A percentile compares a stretch with the other conserved stretches of the same genome.
phyloP scores from a whole-genome alignment of 306 rosid species.

The Amphicarpaea edgeworthii region DNA sequence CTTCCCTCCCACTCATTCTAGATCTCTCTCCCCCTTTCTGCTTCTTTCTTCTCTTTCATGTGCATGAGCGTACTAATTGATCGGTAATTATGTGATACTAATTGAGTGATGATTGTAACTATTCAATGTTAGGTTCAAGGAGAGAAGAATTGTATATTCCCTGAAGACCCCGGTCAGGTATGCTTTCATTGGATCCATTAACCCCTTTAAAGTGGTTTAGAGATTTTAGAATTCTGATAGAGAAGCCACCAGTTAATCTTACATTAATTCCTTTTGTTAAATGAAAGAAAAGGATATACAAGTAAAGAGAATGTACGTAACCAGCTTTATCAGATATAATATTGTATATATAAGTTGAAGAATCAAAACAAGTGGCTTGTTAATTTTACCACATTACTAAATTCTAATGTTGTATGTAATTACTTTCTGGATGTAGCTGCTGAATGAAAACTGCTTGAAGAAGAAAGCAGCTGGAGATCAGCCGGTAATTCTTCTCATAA shows the following conservation, averaged over 20 bases:
- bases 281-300: conserved; percentile 29
- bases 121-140: conserved; percentile 76
- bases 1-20: neutral
- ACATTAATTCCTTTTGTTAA: conserved; percentile 16
- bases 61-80: conserved; percentile 35
- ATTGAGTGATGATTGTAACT: conserved; percentile 58
- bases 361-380: conserved; percentile 15
- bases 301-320: conserved; percentile 39
- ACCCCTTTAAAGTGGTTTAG: conserved; percentile 44
- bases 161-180: conserved; percentile 99
- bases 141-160: conserved; percentile 86
- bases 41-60: conserved; percentile 29
- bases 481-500: conserved; percentile 50
- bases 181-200: conserved; percentile 62
- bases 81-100: conserved; percentile 51
- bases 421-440: conserved; percentile 53
- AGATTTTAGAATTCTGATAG: conserved; percentile 46
- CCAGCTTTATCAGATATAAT: conserved; percentile 49
- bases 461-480: conserved; percentile 67
- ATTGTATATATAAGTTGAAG: conserved; percentile 28
- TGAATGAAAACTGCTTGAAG: conserved; percentile 84
- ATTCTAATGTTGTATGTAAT: conserved; percentile 37
- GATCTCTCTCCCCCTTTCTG: neutral
- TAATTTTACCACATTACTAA: conserved; percentile 5
- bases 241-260: conserved; percentile 23